Evolutionary conservation across 1,284 basidiomycete species (phyloP).

Genomic region (Pholiota adiposa): DNA sequence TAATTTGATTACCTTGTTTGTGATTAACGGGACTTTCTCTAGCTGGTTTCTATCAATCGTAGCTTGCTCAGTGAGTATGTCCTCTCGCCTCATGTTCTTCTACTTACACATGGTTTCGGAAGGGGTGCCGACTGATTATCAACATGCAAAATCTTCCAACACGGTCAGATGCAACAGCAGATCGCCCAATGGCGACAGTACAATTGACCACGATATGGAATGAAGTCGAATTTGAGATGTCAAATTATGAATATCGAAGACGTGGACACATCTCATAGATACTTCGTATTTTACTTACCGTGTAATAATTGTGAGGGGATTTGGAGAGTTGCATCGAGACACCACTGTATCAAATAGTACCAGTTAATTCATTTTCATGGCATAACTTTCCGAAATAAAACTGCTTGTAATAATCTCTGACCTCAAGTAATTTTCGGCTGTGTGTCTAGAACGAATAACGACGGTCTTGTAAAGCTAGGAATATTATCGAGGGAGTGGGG

Average conservation of each 20-base stretch:
- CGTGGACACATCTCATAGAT: background rate
- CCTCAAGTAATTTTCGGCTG: no score
- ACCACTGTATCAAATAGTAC: constrained; percentile 1
- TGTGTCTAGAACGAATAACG: no score
- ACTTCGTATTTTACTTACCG: background rate
- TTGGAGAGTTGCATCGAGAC: background rate
- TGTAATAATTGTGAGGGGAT: background rate
- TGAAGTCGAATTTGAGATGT: constrained; percentile 11
- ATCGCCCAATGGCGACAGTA: constrained; percentile 3
- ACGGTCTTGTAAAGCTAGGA: no score
- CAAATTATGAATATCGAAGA: background rate
- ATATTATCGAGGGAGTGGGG: background rate
- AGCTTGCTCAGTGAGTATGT: constrained; percentile 27
- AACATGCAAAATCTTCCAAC: constrained; percentile 25
- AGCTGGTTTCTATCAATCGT: constrained; percentile 36
- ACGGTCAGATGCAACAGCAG: constrained; percentile 3
- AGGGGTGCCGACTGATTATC: constrained; percentile 33
- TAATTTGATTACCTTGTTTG: background rate
- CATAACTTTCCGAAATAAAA: background rate
- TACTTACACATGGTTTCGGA: background rate
- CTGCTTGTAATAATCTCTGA: no score
- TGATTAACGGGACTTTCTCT: background rate
- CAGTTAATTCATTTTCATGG: background rate
- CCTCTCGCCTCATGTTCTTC: background rate
- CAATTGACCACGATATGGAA: constrained; percentile 17